Evolutionary conservation across 352 stramenopile genomes (phyloP), one percentile per base, ranked within the genome.

Genomic region (Phytopythium delawarense): DNA sequence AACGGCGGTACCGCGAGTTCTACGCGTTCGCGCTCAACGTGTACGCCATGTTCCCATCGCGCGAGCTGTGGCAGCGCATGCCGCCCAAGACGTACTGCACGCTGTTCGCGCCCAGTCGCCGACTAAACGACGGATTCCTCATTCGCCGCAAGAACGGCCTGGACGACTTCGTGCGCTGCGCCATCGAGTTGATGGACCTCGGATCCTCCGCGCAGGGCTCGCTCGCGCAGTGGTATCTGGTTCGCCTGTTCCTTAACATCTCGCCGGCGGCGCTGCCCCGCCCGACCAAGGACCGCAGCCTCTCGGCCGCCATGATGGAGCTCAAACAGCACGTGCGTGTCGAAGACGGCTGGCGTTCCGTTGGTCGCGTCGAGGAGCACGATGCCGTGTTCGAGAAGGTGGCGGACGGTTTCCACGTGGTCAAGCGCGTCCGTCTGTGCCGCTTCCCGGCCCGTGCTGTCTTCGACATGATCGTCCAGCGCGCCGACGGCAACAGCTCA

Each of bases 1-100:
- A 92, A 57, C 70, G 84, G 12, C 74, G 84, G 12, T 92, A 91
- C 64, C 81, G 81, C 25, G 84, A 92, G 62, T 92, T 92, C 55
- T 90, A 91, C 63, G 75, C 72, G 16, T 88, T 92, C 25, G 84
- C 84, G 12, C 65, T 80, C 42, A 67, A 73, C 0, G 67, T 90
- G 30, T 85, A 81, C 62, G 57, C 74, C 5, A 92, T 92, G 76
- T 88, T 85, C 32, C 78, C 83, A 7, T 80, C 76, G 0, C 61
- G 71, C 44, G 70, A 88, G 15, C 53, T 91, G 9, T 88, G 74
- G 84, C 62, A 72, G 32, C 63, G 80, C 0, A 52, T 92, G 4
- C 81, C 84, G 4, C 84, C 84, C 20, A 92, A 92, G 65, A 89
- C 78, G 18, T 78, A 87, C n/a, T 91, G 84, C 51, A 66, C 69